Evolutionary conservation across 2,329 filamentous ascomycete genomes (phyloP), one percentile per base, ranked within the genome.

Genomic region (Byssothecium circinans): DNA sequence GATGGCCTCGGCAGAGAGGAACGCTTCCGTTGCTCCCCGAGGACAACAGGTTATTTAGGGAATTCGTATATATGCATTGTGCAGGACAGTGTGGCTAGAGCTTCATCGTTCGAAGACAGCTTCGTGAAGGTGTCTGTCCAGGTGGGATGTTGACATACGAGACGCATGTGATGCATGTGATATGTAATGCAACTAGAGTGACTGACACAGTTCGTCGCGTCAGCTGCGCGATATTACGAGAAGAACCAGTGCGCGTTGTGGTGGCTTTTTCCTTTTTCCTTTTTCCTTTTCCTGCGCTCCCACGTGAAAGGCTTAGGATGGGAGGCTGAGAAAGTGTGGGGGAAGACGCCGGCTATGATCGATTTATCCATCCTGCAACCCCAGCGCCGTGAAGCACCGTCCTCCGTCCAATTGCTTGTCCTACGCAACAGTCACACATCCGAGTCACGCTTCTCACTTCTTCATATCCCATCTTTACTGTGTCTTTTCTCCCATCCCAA

Each of bases 321-420:
- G 47, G 53, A 56, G 56, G 23, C 23, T 25, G 23, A 25, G 23
- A 49, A 56, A 63, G 62, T 61, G 64, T 66, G 64, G 62, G 62
- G 60, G 35, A 25, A 10, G 23, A 25, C 23, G 23, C 22, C 30
- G 30, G 23, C 22, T 36, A 27, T 30, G 35, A 27, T 15, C 33
- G 7, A 29, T 43, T 12, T 14, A 33, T 35, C 41, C 19, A 15
- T 38, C 36, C 7, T 17, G 20, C 37, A 23, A 40, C 11, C 20
- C 14, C 29, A n/a, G 6, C 22, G 36, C 40, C 38, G 20, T 42
- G 32, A 32, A 33, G 17, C 36, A 17, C 11, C 19, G 20, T 11
- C 14, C 34, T n/a, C n/a, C n/a, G n/a, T n/a, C n/a, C n/a, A n/a
- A n/a, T n/a, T n/a, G n/a, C n/a, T 25, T 10, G 23, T 10, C 5